A percentile compares a stretch with the other conserved stretches of the same genome.
Evolutionary conservation across 352 stramenopile genomes (phyloP).

Genomic region (Globisporangium radiosum): DNA sequence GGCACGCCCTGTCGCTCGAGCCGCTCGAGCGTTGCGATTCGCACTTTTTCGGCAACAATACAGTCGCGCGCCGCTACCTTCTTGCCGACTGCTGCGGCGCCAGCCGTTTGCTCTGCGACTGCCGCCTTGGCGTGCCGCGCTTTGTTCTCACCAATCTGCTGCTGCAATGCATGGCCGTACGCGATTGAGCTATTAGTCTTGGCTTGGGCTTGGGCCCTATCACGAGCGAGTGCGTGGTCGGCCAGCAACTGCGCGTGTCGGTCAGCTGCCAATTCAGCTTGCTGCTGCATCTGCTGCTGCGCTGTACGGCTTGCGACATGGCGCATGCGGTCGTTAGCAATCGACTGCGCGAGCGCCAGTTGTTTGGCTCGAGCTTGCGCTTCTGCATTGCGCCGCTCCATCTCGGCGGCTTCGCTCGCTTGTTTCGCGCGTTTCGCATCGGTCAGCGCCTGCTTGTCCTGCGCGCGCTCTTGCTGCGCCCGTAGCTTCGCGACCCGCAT

Average conservation of each 20-base stretch:
- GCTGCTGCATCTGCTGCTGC: constrained; percentile 27
- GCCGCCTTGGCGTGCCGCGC: constrained; percentile 47
- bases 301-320: constrained; percentile 49
- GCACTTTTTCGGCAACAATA: constrained; percentile 74
- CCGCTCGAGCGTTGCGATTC: constrained; percentile 44
- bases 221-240: constrained; percentile 32
- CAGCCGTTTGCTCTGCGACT: constrained; percentile 40
- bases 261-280: constrained; percentile 38
- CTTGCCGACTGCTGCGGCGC: constrained; percentile 60
- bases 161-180: constrained; percentile 27
- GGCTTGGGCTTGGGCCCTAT: too few species aligned
- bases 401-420: constrained; percentile 60
- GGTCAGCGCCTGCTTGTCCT: constrained; percentile 62
- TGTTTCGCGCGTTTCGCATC: constrained; percentile 74
- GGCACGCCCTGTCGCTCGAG: constrained; percentile 63
- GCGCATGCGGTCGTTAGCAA: constrained; percentile 42
- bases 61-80: constrained; percentile 71
- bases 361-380: constrained; percentile 41
- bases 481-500: constrained; percentile 65
- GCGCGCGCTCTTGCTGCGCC: constrained; percentile 74
- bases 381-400: constrained; percentile 43
- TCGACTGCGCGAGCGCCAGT: constrained; percentile 34
- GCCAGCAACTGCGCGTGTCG: constrained; percentile 30
- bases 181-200: constrained; percentile 19
- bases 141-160: constrained; percentile 61